Conservation (phyloP, 192 early-diverging fungal genomes). For the Coemansia sp. region DNA sequence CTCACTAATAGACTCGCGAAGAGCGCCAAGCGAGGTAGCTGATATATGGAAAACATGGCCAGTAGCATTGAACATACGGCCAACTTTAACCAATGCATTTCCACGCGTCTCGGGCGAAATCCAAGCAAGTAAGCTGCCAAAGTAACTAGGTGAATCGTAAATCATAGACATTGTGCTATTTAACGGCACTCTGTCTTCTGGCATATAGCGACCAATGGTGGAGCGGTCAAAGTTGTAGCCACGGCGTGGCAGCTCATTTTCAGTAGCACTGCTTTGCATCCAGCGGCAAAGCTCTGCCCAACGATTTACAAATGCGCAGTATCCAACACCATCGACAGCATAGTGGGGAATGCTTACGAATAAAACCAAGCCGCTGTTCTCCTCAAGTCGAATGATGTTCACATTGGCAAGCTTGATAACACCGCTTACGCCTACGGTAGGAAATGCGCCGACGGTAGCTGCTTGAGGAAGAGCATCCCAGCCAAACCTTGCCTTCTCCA, state of each 20-base stretch:
- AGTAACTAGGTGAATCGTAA: slow-evolving; percentile 14
- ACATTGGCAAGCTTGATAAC: slow-evolving; percentile 16
- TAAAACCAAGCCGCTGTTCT: slow-evolving; percentile 27
- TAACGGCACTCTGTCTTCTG: slow-evolving; percentile 9
- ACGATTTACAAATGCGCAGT: slow-evolving; percentile 16
- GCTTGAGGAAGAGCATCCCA: slow-evolving; percentile 15
- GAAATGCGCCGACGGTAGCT: neutral
- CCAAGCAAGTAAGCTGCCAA: slow-evolving; percentile 8
- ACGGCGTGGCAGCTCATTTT: neutral
- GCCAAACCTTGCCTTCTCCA: slow-evolving; percentile 10
- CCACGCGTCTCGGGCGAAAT: slow-evolving; percentile 18
- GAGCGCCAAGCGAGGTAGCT: neutral
- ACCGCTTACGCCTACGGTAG: neutral
- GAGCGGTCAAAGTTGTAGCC: slow-evolving; percentile 35
- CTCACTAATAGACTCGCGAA: neutral
- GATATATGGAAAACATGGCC: slow-evolving; percentile 23
- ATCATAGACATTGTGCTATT: slow-evolving; percentile 3
- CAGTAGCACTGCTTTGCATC: neutral
- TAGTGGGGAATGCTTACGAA: slow-evolving; percentile 22
- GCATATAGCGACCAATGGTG: slow-evolving; percentile 21
- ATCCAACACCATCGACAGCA: slow-evolving; percentile 19
- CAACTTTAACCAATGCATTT: neutral
- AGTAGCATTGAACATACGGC: neutral
- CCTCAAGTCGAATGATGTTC: slow-evolving; percentile 12
- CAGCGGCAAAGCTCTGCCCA: slow-evolving; percentile 21